Conservation (phyloP, 768 basidiomycete species). For the Mycena chlorophos region DNA sequence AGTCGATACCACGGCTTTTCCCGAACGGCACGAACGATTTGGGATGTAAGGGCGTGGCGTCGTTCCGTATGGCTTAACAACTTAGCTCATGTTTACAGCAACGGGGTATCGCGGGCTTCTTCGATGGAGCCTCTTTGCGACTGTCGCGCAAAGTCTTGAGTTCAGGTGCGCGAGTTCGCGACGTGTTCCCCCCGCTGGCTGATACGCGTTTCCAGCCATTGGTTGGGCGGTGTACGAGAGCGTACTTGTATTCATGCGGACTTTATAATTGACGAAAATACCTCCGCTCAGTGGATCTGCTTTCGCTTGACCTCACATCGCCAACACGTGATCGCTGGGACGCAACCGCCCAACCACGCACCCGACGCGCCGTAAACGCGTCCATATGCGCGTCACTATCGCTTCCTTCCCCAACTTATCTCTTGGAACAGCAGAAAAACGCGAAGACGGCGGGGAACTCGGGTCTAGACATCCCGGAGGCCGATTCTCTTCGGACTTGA, state of each 20-base stretch:
- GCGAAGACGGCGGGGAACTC: no score
- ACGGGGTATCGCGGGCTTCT: constrained; percentile 78
- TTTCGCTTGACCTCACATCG: no score
- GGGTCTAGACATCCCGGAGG: no score
- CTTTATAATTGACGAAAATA: constrained; percentile 3
- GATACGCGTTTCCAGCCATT: constrained; percentile 44
- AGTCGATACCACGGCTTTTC: constrained; percentile 71
- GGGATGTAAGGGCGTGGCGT: constrained; percentile 49
- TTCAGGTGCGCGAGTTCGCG: constrained; percentile 41
- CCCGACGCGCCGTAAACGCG: no score
- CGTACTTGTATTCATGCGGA: constrained; percentile 59
- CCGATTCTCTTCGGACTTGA: no score
- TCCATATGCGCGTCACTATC: no score
- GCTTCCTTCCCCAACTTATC: no score
- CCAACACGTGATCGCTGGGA: no score
- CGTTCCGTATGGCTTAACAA: background rate
- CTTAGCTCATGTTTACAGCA: constrained; percentile 46
- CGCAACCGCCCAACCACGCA: no score
- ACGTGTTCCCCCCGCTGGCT: background rate
- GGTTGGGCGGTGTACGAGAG: constrained; percentile 93
- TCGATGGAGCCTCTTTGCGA: constrained; percentile 82
- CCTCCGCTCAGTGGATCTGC: no score
- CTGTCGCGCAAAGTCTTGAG: constrained; percentile 84
- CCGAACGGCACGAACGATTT: constrained; percentile 65
- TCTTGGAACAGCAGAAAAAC: no score